These are phyloP conservation scores for Rauvolfia tetraphylla DNA, from an alignment of 257 asterid species.

Conservation along the genomic window DNA sequence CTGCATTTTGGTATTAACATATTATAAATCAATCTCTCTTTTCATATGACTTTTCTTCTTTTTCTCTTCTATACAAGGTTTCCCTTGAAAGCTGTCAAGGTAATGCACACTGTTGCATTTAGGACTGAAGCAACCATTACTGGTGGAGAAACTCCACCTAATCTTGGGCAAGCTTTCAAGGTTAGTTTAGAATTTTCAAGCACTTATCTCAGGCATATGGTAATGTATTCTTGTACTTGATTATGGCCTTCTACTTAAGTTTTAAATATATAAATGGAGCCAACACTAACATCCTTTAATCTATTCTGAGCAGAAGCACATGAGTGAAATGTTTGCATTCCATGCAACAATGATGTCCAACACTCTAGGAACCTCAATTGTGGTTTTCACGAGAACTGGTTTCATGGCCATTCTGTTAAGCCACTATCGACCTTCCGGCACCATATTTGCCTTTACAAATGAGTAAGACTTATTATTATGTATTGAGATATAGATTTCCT, in stretches of 20 bases:
- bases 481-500: background rate
- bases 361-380: conserved; percentile 88
- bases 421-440: conserved; percentile 94
- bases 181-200: conserved; percentile 31
- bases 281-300: conserved; percentile 11
- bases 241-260: background rate
- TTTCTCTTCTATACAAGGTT: conserved; percentile 39
- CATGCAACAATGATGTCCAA: conserved; percentile 98
- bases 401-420: conserved; percentile 93
- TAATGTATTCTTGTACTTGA: background rate
- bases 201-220: background rate
- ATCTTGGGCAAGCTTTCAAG: conserved; percentile 91
- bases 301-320: conserved; percentile 70
- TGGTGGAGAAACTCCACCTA: conserved; percentile 65
- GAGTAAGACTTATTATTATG: conserved; percentile 53
- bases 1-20: background rate
- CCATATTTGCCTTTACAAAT: conserved; percentile 93
- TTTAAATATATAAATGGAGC: background rate
- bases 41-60: background rate
- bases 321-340: conserved; percentile 98
- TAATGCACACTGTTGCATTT: conserved; percentile 92
- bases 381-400: conserved; percentile 92
- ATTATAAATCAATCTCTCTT: background rate
- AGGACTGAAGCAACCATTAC: conserved; percentile 82
- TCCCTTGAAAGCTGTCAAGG: conserved; percentile 93